phyloP scores from a whole-genome alignment of 129 eudicot genomes.

The Tagetes erecta region DNA sequence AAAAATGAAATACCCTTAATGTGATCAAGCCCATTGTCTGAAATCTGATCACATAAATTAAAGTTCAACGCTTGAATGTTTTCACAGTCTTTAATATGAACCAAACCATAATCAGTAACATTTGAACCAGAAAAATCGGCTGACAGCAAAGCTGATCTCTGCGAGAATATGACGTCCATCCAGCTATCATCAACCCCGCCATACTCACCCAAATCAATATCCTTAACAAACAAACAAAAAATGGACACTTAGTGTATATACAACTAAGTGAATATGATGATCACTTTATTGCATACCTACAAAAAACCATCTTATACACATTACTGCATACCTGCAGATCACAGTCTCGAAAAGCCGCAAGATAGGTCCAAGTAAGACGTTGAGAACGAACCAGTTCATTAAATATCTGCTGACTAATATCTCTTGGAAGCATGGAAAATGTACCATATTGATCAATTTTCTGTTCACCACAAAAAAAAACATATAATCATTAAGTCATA shows the following conservation, averaged over 20 bases:
- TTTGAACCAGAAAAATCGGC: slow-evolving; percentile 82
- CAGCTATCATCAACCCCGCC: slow-evolving; percentile 69
- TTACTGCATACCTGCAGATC: slow-evolving; percentile 65
- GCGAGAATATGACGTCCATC: slow-evolving; percentile 85
- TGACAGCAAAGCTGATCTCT: slow-evolving; percentile 77
- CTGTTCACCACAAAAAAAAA: slow-evolving; percentile 35
- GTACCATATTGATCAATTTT: slow-evolving; percentile 57
- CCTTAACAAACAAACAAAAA: slow-evolving; percentile 39
- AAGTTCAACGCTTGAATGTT: slow-evolving; percentile 56
- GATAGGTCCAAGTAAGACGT: slow-evolving; percentile 46
- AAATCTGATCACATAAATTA: slow-evolving; percentile 69
- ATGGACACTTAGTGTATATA: background rate
- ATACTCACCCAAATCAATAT: slow-evolving; percentile 77
- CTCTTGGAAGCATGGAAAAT: slow-evolving; percentile 83
- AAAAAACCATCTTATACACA: background rate
- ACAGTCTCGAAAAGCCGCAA: slow-evolving; percentile 90
- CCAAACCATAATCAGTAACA: slow-evolving; percentile 70
- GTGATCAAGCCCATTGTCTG: slow-evolving; percentile 54
- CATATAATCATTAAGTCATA: background rate
- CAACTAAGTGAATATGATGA: background rate
- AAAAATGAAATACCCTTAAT: slow-evolving; percentile 42
- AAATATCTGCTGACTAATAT: slow-evolving; percentile 80
- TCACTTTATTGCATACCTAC: background rate
- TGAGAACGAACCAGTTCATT: slow-evolving; percentile 70
- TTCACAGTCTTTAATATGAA: slow-evolving; percentile 52